These are phyloP conservation scores for Diaporthe citrichinensis DNA, from an alignment of 2,329 filamentous ascomycete genomes.

Conservation along the genomic window DNA sequence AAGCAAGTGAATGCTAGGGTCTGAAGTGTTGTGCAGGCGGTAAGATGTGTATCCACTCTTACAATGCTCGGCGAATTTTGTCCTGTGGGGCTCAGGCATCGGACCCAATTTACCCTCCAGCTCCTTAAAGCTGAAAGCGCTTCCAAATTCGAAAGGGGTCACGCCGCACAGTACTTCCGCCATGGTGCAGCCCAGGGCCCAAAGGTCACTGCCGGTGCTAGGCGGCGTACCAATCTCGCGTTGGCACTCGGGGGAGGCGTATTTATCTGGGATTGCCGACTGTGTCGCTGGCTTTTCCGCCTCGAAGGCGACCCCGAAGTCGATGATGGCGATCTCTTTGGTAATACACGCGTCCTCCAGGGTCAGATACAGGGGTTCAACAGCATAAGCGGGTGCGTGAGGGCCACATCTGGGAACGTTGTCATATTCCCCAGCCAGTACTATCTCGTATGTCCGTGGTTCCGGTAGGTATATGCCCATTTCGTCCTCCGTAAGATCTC, in stretches of 20 bases:
- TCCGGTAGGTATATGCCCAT: background rate
- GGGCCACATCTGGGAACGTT: background rate
- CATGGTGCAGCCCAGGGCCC: conserved; percentile 3
- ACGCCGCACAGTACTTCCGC: background rate
- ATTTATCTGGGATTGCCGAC: background rate
- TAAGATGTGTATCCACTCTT: background rate
- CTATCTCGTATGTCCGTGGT: background rate
- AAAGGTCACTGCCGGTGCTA: background rate
- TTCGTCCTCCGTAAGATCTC: background rate
- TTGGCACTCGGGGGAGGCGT: background rate
- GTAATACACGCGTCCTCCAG: conserved; percentile 1
- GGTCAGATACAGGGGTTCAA: background rate
- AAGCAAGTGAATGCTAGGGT: background rate
- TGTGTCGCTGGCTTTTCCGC: fast-evolving
- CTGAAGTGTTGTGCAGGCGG: background rate
- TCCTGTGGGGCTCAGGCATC: background rate
- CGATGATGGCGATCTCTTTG: background rate
- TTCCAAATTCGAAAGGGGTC: background rate
- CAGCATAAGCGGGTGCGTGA: background rate
- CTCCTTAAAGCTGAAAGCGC: background rate
- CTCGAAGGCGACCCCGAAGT: background rate
- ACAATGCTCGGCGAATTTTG: background rate
- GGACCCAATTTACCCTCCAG: background rate
- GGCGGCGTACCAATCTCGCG: background rate
- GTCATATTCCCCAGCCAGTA: background rate